phyloP scores from a whole-genome alignment of 2,329 filamentous ascomycete species.

The Aspergillus pseudoviridinutans region DNA sequence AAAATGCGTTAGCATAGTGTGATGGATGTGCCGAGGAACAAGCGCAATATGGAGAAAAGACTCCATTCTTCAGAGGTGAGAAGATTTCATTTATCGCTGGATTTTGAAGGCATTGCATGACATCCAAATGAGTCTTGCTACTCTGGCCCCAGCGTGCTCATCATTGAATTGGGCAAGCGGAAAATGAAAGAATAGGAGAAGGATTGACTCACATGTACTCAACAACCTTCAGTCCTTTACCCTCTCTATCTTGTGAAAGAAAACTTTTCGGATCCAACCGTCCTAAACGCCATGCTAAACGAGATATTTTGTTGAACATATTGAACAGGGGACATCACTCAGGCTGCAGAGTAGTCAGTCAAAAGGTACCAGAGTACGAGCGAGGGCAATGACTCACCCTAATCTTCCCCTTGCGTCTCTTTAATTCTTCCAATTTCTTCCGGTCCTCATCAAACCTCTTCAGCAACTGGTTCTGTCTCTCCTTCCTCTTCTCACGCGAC shows the following conservation, averaged over 20 bases:
- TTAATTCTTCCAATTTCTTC: constrained; percentile 67
- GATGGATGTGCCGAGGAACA: not conserved
- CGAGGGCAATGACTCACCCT: constrained; percentile 33
- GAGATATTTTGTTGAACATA: constrained; percentile 11
- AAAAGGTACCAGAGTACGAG: constrained; percentile 2
- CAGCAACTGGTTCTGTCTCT: constrained; percentile 64
- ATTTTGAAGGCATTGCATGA: constrained; percentile 54
- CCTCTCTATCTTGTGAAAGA: constrained; percentile 11
- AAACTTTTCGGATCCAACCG: constrained; percentile 8
- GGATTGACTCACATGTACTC: constrained; percentile 19
- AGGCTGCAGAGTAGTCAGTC: constrained; percentile 24
- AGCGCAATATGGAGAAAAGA: constrained; percentile 1
- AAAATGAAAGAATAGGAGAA: not conserved
- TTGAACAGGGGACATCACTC: constrained; percentile 23
- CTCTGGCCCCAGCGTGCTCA: constrained; percentile 54
- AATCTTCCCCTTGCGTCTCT: constrained; percentile 61
- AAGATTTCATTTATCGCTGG: constrained; percentile 62
- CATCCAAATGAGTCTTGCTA: constrained; percentile 36
- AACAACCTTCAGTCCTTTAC: constrained; percentile 9
- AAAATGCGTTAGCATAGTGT: not conserved
- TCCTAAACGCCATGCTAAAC: constrained; percentile 31
- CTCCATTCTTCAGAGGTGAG: constrained; percentile 56
- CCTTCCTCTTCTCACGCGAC: constrained; percentile 73
- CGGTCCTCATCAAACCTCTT: constrained; percentile 73
- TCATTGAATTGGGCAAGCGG: constrained; percentile 28